Base-by-base conservation (phyloP, 2,329 filamentous ascomycete genomes). In the Trichoderma atroviride region DNA sequence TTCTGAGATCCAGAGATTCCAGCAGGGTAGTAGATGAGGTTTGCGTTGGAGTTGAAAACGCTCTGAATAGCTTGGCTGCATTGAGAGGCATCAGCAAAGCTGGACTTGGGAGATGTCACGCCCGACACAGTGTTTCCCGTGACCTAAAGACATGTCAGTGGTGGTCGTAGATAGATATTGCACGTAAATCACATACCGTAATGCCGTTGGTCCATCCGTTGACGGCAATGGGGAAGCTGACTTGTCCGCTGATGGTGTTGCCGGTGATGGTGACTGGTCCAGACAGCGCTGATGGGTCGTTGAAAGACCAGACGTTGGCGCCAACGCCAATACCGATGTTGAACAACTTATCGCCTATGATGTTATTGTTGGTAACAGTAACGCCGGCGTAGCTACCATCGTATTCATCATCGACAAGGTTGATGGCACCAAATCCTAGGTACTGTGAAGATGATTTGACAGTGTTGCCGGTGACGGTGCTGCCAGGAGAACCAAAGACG, bases 251-350 rank as follows among this genome's bases (percentile, higher is more conserved):
- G 47, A 74, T 60, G 5, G 37, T 73, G 55, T 75, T 75, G 64
- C 72, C 70, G 5, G 69, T 71, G 9, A 75, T 69, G 0, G 69
- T 70, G 5, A 70, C 70, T 11, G 73, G 73, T 1, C 74, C 74
- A 14, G 64, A 68, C 9, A 74, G 71, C 6, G 65, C 29, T 14
- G 52, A 59, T 2, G 72, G 71, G 65, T 74, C 70, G 19, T 71
- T 72, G 62, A 74, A 73, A 2, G 71, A 73, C 74, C 74, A 75
- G n/a, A 74, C 72, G 10, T 74, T 70, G 19, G 70, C 71, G 6
- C 74, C 74, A 53, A 75, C 72, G 22, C 73, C 74, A 59, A 75
- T 76, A 16, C 74, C 73, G 11, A 75, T 68, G 64, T 74, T 74
- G 71, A 74, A 72, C 22, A 75, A 65, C 47, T 70, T 69, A 1